These are phyloP conservation scores for Rhodotorula mucilaginosa DNA, from an alignment of 1,284 basidiomycete genomes.

Conservation along the genomic window DNA sequence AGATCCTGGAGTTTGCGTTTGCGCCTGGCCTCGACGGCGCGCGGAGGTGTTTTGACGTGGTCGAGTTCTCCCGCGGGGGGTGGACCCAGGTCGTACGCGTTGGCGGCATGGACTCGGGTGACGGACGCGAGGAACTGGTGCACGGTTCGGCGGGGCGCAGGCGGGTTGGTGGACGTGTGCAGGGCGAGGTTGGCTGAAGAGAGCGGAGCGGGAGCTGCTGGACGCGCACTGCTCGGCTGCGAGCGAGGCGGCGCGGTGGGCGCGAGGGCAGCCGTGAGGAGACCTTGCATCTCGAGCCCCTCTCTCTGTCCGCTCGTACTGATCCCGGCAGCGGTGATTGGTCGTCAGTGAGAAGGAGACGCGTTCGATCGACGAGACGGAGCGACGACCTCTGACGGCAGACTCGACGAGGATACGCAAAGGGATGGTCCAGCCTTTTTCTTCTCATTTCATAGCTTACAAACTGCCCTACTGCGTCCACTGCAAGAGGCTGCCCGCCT, in stretches of 20 bases:
- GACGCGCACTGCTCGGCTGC: conserved; percentile 1
- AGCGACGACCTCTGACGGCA: too few species aligned
- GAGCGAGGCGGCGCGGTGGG: neutral
- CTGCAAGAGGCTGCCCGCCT: too few species aligned
- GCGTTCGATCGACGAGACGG: too few species aligned
- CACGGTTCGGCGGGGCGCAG: conserved; percentile 14
- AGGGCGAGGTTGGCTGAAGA: conserved; percentile 18
- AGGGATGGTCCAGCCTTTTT: too few species aligned
- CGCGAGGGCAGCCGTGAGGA: neutral
- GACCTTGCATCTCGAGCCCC: conserved; percentile 10
- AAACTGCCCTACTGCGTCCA: too few species aligned
- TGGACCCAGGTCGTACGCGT: conserved; percentile 4
- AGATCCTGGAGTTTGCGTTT: neutral
- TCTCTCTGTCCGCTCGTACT: neutral
- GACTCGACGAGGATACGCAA: too few species aligned
- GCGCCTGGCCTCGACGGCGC: neutral
- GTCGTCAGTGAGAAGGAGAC: too few species aligned
- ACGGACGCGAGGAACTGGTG: conserved; percentile 10
- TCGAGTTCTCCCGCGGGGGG: conserved; percentile 3
- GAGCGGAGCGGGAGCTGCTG: neutral
- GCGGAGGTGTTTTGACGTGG: neutral
- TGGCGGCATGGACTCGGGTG: neutral
- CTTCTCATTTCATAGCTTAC: too few species aligned
- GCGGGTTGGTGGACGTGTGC: conserved; percentile 5
- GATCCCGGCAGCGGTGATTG: too few species aligned